A percentile compares a stretch with the other conserved stretches of the same genome.
phyloP scores from a whole-genome alignment of 2,329 filamentous ascomycete genomes.

The Aspergillus hiratsukae region DNA sequence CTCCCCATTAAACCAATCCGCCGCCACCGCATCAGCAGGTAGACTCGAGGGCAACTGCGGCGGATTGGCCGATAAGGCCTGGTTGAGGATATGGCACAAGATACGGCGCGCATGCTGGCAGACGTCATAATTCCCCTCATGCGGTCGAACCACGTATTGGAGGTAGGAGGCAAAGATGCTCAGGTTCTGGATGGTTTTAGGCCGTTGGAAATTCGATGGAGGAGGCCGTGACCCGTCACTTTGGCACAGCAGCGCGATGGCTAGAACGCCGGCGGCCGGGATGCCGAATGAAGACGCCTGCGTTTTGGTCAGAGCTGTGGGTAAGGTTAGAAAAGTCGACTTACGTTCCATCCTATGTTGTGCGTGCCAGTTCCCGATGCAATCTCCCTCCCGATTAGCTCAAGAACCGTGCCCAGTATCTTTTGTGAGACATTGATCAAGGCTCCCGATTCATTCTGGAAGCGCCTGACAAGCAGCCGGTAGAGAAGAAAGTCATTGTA shows the following conservation, averaged over 20 bases:
- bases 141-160: constrained; percentile 14
- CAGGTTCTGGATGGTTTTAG: constrained; percentile 26
- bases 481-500: constrained; percentile 23
- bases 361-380: constrained; percentile 8
- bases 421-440: constrained; percentile 19
- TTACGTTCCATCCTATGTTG: constrained; percentile 16
- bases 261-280: constrained; percentile 24
- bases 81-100: constrained; percentile 21
- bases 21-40: constrained; percentile 1
- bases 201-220: constrained; percentile 14
- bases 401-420: constrained; percentile 18
- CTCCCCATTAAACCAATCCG: constrained; percentile 6
- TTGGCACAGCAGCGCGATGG: constrained; percentile 23
- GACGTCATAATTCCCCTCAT: constrained; percentile 22
- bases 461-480: constrained; percentile 16
- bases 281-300: constrained; percentile 19
- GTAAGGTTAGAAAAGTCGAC: neutral
- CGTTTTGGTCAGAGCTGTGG: constrained; percentile 6
- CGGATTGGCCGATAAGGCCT: constrained; percentile 6
- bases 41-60: neutral
- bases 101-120: constrained; percentile 19
- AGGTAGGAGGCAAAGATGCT: constrained; percentile 24
- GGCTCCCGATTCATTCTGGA: constrained; percentile 13
- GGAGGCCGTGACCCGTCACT: constrained; percentile 1
- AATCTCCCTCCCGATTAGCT: constrained; percentile 8